Conservation (phyloP, 169 alveolate genomes). For the Plasmodium malariae region DNA sequence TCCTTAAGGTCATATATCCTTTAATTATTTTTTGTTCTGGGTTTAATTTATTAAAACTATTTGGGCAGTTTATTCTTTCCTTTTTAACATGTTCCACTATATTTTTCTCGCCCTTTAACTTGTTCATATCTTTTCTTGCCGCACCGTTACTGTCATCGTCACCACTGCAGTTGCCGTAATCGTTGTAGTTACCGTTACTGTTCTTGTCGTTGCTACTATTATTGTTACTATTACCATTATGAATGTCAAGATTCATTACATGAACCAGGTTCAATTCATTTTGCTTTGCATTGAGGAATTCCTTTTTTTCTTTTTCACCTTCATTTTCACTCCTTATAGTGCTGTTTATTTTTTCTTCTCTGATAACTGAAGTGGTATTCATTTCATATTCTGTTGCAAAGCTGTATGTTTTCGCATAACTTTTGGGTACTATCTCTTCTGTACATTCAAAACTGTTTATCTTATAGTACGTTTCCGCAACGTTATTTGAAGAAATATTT, state of each 20-base stretch:
- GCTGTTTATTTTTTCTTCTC: neutral
- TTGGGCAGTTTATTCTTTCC: neutral
- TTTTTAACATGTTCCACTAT: constrained; percentile 6
- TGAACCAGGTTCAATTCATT: neutral
- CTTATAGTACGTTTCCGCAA: neutral
- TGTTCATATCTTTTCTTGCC: no score
- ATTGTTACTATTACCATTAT: no score
- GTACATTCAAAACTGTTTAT: constrained; percentile 1
- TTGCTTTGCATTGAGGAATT: neutral
- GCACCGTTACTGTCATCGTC: no score
- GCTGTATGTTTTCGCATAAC: neutral
- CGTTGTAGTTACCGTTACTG: no score
- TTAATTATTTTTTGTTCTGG: constrained; percentile 16
- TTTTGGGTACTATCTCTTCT: neutral
- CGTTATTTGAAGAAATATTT: constrained; percentile 14
- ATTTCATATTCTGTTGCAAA: constrained; percentile 8
- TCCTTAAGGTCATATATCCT: constrained; percentile 55
- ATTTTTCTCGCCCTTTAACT: neutral
- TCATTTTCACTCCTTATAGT: constrained; percentile 12
- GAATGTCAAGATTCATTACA: no score
- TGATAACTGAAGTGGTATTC: neutral
- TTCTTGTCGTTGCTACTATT: no score
- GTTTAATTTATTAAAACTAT: neutral
- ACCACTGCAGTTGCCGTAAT: no score
- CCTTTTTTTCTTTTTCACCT: constrained; percentile 11